Conservation (phyloP, 1,284 basidiomycete species). For the Clitocybe nebularis region DNA sequence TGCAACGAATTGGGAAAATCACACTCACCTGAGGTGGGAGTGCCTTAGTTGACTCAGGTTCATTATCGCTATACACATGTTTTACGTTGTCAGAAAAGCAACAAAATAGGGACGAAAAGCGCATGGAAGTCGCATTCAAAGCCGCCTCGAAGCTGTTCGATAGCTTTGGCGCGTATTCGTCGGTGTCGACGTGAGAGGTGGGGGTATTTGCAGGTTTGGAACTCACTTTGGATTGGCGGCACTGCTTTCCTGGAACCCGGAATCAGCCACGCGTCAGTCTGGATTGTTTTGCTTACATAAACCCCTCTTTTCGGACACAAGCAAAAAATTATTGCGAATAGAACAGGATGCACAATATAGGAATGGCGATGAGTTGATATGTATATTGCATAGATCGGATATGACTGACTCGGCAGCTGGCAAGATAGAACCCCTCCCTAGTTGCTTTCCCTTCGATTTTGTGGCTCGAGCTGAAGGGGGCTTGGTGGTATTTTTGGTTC, state of each 20-base stretch:
- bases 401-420: slow-evolving; percentile 7
- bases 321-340: slow-evolving; percentile 2
- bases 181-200: slow-evolving; percentile 1
- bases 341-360: slow-evolving; percentile 3
- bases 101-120: slow-evolving; percentile 45
- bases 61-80: slow-evolving; percentile 43
- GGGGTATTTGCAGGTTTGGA: slow-evolving; percentile 6
- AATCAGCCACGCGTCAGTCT: slow-evolving; percentile 24
- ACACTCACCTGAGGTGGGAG: slow-evolving; percentile 19
- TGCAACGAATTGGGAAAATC: neutral
- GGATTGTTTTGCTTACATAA: slow-evolving; percentile 23
- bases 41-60: slow-evolving; percentile 18
- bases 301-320: slow-evolving; percentile 18
- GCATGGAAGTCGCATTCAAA: slow-evolving; percentile 39
- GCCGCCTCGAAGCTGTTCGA: slow-evolving; percentile 12
- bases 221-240: slow-evolving; percentile 20
- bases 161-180: slow-evolving; percentile 4
- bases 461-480: slow-evolving; percentile 14
- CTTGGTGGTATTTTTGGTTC: slow-evolving; percentile 26
- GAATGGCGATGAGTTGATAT: slow-evolving; percentile 7
- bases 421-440: slow-evolving; percentile 11
- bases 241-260: slow-evolving; percentile 18
- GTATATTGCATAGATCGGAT: neutral
- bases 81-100: slow-evolving; percentile 47
- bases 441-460: slow-evolving; percentile 20